Percentiles rank a stretch among this genome's conserved stretches.
Conservation (phyloP, 805 yeast genomes). For the Pichia exigua region DNA sequence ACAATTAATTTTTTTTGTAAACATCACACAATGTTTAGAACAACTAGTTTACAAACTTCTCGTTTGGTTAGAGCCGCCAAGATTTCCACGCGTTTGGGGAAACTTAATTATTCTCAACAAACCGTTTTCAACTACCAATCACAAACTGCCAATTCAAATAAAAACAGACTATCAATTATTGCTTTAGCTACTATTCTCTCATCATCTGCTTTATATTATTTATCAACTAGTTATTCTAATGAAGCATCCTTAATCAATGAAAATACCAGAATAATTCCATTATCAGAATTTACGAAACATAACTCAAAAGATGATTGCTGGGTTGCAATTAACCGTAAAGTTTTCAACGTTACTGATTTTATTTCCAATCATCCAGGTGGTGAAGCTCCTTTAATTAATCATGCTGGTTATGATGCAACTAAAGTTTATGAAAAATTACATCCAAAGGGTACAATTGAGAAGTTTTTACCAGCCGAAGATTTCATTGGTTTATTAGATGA, state of each 20-base stretch:
- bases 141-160: neutral
- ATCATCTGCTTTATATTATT: neutral
- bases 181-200: neutral
- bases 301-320: constrained; percentile 60
- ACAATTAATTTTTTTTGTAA: neutral
- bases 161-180: neutral
- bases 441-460: constrained; percentile 76
- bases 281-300: constrained; percentile 45
- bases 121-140: neutral
- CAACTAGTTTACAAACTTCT: neutral
- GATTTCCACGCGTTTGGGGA: neutral
- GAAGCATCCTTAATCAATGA: constrained; percentile 3
- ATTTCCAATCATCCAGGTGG: constrained; percentile 47
- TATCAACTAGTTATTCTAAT: neutral
- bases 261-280: constrained; percentile 14
- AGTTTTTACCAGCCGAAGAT: constrained; percentile 49
- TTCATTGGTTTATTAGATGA: constrained; percentile 46
- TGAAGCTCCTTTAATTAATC: constrained; percentile 32
- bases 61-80: neutral
- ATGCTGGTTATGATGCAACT: constrained; percentile 47
- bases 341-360: constrained; percentile 67
- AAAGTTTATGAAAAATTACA: constrained; percentile 84
- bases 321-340: constrained; percentile 76
- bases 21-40: neutral
- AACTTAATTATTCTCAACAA: neutral